These are phyloP conservation scores for Aspergillus pseudoviridinutans DNA, from an alignment of 2,329 filamentous ascomycete species.

Conservation along the genomic window DNA sequence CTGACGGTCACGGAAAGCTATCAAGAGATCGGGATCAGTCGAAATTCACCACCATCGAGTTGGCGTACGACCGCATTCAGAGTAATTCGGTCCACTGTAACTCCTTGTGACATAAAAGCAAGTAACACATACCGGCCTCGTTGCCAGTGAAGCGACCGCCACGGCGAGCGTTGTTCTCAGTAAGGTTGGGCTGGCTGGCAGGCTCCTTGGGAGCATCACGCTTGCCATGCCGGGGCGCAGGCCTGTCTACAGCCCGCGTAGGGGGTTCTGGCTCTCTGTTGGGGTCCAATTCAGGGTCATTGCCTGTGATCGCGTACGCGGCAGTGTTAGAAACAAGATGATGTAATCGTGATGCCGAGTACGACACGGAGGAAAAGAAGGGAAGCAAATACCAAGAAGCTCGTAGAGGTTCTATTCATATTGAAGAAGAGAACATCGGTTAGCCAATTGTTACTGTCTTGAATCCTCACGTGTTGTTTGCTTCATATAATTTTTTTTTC, in stretches of 20 bases:
- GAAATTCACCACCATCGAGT: constrained; percentile 2
- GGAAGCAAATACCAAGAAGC: constrained; percentile 75
- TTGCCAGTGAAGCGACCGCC: constrained; percentile 62
- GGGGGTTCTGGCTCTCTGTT: constrained; percentile 74
- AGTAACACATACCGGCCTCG: constrained; percentile 72
- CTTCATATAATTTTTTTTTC: neutral
- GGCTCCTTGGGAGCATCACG: constrained; percentile 77
- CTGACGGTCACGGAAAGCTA: constrained; percentile 86
- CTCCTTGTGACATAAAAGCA: neutral
- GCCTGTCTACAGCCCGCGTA: constrained; percentile 86
- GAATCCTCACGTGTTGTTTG: neutral
- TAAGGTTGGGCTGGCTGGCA: constrained; percentile 44
- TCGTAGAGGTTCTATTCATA: constrained; percentile 82
- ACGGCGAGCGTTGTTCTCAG: constrained; percentile 40
- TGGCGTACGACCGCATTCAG: neutral
- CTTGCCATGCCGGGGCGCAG: constrained; percentile 71
- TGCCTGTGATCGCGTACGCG: constrained; percentile 49
- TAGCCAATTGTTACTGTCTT: constrained; percentile 24
- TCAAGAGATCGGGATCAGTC: constrained; percentile 13
- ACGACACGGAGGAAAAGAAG: constrained; percentile 12
- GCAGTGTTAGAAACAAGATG: constrained; percentile 21
- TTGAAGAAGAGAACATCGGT: constrained; percentile 26
- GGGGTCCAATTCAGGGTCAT: constrained; percentile 66
- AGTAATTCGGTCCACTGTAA: neutral
- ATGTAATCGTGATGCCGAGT: constrained; percentile 23